Evolutionary conservation across 768 basidiomycete species (phyloP).

Genomic region (Mycena filopes): DNA sequence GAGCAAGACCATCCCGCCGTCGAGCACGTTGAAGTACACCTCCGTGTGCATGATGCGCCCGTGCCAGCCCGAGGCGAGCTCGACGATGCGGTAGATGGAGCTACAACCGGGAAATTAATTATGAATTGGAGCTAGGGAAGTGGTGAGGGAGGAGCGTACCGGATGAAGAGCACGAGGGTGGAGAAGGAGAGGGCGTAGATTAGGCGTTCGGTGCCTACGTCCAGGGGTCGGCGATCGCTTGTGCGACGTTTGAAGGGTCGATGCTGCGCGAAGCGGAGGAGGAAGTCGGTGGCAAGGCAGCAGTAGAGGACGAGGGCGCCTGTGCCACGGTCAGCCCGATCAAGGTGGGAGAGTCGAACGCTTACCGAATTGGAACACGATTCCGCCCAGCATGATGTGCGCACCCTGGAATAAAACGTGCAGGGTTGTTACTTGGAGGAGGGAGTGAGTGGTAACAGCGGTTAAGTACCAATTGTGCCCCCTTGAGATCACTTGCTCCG

Average conservation of each 20-base stretch:
- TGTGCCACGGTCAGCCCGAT: background rate
- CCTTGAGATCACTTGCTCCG: background rate
- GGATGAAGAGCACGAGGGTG: background rate
- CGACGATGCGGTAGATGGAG: background rate
- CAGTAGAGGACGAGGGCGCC: background rate
- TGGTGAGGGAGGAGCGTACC: background rate
- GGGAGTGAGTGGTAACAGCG: too few relatives aligned
- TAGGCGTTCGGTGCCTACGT: background rate
- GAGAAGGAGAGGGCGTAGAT: background rate
- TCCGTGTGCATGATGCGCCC: too few relatives aligned
- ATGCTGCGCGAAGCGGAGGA: background rate
- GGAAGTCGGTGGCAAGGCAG: background rate
- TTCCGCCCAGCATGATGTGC: conserved; percentile 10
- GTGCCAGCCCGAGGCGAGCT: too few relatives aligned
- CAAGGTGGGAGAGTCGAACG: background rate
- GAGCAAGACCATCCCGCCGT: background rate
- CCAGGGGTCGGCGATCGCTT: background rate
- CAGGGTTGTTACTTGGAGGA: background rate
- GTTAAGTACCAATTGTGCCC: background rate
- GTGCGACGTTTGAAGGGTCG: background rate
- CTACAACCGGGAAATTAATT: background rate
- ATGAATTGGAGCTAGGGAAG: background rate
- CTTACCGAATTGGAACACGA: conserved; percentile 10
- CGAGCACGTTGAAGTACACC: background rate
- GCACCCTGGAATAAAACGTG: conserved; percentile 3